Base-by-base conservation (phyloP, 306 rosid genomes). In the Coriaria nepalensis region DNA sequence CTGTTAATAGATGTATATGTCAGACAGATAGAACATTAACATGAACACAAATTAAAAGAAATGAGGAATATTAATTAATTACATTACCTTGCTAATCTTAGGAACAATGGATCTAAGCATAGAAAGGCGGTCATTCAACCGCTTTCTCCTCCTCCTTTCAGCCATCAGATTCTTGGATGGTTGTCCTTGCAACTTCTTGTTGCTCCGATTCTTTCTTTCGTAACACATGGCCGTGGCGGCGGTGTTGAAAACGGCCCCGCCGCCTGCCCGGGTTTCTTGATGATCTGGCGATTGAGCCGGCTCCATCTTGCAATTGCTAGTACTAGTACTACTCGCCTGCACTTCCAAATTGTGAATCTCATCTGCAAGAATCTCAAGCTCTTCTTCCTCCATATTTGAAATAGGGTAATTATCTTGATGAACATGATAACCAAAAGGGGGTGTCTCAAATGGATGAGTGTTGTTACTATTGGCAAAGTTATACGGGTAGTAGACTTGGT, bases 111-210 rank as follows among this genome's bases (percentile, higher is more conserved):
- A 74, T 65, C 90, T 60, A n/a, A 80, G 76, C 90, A 80, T 80
- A 10, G 83, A 73, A 47, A 80, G 84, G 0, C 90, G 71, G 6
- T 80, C 90, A 6, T 80, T 80, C 11, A 80, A 45, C 12, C 83
- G 66, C 57, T 80, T 80, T 43, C 90, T 65, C 58, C 90, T 65
- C 35, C 90, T 66, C 47, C 90, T 70, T 66, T 80, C 90, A 0
- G 90, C 88, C 88, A 80, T 80, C n/a, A 80, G 74, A 68, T 80
- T 80, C 78, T 80, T 80, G 14, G 88, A 80, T 4, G 83, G 90
- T 61, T 80, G 74, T 11, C 90, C 81, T 56, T 70, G 83, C 13
- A 73, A 29, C 60, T 71, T 80, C 72, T 76, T 76, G 3, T 20
- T 20, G 29, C 68, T 10, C 12, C 55, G 49, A 8, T 53, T 68